Conservation (phyloP, 176 grass and related monocot genomes). For the Oryza punctata region DNA sequence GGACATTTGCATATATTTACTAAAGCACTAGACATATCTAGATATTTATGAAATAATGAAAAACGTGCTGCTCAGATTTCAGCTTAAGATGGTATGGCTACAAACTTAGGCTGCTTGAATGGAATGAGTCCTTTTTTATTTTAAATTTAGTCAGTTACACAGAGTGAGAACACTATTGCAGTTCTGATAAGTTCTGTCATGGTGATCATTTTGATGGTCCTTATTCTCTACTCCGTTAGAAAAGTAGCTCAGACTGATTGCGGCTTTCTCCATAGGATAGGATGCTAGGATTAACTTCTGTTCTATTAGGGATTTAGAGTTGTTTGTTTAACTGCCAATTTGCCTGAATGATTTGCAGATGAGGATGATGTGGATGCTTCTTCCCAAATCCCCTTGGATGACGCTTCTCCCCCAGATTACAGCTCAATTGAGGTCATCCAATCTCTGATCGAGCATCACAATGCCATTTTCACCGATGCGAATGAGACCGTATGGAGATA, state of each 20-base stretch:
- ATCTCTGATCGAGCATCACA: conserved; percentile 94
- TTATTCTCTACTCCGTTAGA: background rate
- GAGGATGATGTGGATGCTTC: conserved; percentile 79
- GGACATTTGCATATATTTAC: background rate
- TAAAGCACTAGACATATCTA: background rate
- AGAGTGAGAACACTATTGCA: background rate
- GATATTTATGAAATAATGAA: background rate
- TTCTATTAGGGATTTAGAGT: background rate
- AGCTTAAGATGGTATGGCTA: background rate
- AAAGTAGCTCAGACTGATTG: background rate
- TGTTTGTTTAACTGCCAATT: conserved; percentile 7
- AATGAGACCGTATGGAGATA: conserved; percentile 87
- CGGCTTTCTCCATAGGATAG: background rate
- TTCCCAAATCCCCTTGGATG: conserved; percentile 89
- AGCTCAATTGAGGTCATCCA: conserved; percentile 92
- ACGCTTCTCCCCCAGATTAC: conserved; percentile 75
- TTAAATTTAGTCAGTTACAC: background rate
- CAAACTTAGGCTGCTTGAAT: background rate
- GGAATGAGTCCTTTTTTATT: background rate
- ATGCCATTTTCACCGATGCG: conserved; percentile 83
- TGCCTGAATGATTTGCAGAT: conserved; percentile 55
- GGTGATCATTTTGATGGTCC: background rate
- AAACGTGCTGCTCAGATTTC: background rate
- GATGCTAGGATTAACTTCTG: background rate
- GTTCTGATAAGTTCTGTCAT: background rate